Percentiles rank a stretch among this genome's conserved stretches.
Evolutionary conservation across 495 filamentous ascomycete genomes (phyloP).

Genomic region (Penicillium canescens): DNA sequence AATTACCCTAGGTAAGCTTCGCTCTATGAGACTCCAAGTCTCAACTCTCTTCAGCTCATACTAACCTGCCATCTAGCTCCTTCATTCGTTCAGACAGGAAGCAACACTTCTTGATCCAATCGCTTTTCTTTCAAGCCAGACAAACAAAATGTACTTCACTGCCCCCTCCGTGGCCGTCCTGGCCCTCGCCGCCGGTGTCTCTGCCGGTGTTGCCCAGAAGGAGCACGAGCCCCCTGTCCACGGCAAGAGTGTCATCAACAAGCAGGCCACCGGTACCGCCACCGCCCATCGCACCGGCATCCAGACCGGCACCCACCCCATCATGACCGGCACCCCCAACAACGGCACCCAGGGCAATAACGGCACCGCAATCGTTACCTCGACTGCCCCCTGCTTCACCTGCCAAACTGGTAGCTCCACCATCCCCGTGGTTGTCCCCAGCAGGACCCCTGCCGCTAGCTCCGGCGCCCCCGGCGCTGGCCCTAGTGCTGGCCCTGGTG

Average conservation of each 20-base stretch:
- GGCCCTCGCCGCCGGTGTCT: slow-evolving; percentile 28
- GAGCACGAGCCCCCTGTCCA: slow-evolving; percentile 18
- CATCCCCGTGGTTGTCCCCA: background rate
- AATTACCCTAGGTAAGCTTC: slow-evolving; percentile 10
- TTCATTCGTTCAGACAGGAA: slow-evolving; percentile 28
- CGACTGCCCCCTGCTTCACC: slow-evolving; percentile 1
- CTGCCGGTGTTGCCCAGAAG: slow-evolving; percentile 13
- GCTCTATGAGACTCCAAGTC: background rate
- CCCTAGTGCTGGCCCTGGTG: background rate
- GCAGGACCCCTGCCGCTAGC: slow-evolving; percentile 1
- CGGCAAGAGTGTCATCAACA: slow-evolving; percentile 4
- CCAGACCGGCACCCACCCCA: slow-evolving; percentile 17
- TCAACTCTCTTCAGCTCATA: background rate
- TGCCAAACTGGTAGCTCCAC: slow-evolving; percentile 9
- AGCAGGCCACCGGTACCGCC: background rate
- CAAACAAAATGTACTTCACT: slow-evolving; percentile 28
- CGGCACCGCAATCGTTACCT: background rate
- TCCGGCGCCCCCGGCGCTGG: slow-evolving; percentile 7
- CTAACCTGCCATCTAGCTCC: slow-evolving; percentile 4
- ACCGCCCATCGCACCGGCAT: slow-evolving; percentile 7
- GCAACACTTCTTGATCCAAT: slow-evolving; percentile 18
- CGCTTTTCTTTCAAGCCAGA: slow-evolving; percentile 12
- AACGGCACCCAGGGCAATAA: slow-evolving; percentile 3
- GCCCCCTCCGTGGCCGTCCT: slow-evolving; percentile 20
- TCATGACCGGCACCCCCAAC: slow-evolving; percentile 10